Evolutionary conservation across 2,329 filamentous ascomycete genomes (phyloP), one percentile per base, ranked within the genome.

Genomic region (Pseudogymnoascus verrucosus): DNA sequence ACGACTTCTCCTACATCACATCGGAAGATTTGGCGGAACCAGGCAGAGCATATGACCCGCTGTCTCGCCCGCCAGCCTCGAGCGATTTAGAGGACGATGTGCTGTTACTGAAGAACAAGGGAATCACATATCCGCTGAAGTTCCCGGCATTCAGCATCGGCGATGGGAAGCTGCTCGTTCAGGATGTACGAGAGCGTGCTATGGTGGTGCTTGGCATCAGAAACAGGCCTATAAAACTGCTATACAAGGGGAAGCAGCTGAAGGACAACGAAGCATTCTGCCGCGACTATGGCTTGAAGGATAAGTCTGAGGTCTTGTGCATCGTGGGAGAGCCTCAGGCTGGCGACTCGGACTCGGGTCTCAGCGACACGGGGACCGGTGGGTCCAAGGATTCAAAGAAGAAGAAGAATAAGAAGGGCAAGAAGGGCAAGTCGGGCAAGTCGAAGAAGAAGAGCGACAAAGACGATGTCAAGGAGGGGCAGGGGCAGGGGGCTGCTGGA

Each of bases 1-100:
- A 88, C 36, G 89, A 93, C 77, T 93, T 87, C 74, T 88, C 85
- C 73, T 93, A 93, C 78, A 92, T 93, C 72, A 91, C 89, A n/a
- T 86, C 87, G 28, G 85, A 90, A 70, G 89, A 93, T 70, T 75
- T 92, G 40, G 80, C 84, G 65, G 75, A 78, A 37, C 74, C 74
- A 26, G 75, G 72, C 65, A 73, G 71, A 73, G 70, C 75, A n/a
- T 79, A 81, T 66, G 77, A 79, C 64, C 74, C 78, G 28, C 74
- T 75, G 61, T 71, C 74, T 60, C 73, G 76, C 28, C 76, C 72
- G 67, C 76, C 73, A 16, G 70, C 73, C 4, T 72, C 74, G 2
- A 71, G 74, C 67, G 76, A 73, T 67, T 76, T 69, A 71, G 87
- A 89, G 66, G 89, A 89, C 65, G 89, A 93, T 70, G 79, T 91